Percentiles rank a stretch among this genome's conserved stretches.
Evolutionary conservation across 2,329 filamentous ascomycete genomes (phyloP).

Genomic region (Talaromyces sp.): DNA sequence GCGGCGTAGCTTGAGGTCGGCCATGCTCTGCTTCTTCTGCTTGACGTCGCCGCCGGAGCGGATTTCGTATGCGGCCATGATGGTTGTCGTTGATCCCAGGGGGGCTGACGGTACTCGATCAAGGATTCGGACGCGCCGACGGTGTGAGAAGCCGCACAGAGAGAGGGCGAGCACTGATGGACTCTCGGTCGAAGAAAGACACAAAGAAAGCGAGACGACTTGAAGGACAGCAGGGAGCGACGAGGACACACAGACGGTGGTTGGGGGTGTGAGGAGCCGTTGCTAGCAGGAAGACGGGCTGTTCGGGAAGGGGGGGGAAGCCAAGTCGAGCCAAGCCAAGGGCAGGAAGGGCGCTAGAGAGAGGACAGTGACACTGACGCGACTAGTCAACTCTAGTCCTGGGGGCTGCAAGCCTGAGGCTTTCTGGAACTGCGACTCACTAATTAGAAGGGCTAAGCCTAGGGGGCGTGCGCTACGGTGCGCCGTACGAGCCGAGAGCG

Average conservation of each 20-base stretch:
- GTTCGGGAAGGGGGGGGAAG: background rate
- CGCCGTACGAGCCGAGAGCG: background rate
- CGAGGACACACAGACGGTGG: background rate
- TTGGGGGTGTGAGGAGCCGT: background rate
- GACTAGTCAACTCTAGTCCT: background rate
- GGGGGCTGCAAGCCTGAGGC: background rate
- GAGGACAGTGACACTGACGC: background rate
- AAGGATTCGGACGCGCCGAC: slow-evolving; percentile 1
- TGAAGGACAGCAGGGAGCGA: background rate
- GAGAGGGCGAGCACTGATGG: background rate
- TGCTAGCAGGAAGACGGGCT: background rate
- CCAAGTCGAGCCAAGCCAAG: background rate
- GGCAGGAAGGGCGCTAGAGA: background rate
- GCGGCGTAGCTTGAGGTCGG: slow-evolving; percentile 91
- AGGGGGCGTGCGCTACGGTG: background rate
- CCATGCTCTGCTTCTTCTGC: slow-evolving; percentile 99
- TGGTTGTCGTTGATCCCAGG: slow-evolving; percentile 23
- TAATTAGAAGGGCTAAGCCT: no score
- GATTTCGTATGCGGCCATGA: slow-evolving; percentile 60
- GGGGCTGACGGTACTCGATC: background rate
- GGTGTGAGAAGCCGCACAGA: background rate
- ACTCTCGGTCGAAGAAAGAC: background rate
- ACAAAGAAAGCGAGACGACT: background rate
- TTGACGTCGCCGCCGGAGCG: slow-evolving; percentile 59
- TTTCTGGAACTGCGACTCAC: background rate